Conservation (phyloP, 2,329 filamentous ascomycete species). For the Talaromyces sp. region DNA sequence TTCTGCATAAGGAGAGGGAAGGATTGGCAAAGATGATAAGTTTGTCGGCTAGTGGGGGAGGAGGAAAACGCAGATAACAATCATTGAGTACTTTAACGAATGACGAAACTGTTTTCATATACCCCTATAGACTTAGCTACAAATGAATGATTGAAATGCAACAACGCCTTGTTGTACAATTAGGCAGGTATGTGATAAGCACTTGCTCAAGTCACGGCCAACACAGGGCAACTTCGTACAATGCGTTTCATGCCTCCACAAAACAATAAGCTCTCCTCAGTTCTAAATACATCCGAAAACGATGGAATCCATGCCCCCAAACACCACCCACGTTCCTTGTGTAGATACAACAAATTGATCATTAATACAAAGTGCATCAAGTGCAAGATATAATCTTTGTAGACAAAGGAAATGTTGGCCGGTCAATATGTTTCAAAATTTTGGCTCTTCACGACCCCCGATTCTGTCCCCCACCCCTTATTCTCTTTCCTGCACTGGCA, state of each 20-base stretch:
- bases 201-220: not conserved
- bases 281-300: slow-evolving; percentile 11
- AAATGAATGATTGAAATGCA: not conserved
- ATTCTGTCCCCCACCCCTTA: slow-evolving; percentile 42
- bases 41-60: slow-evolving; percentile 20
- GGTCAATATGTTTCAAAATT: not conserved
- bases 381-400: slow-evolving; percentile 11
- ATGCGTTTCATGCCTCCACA: not conserved
- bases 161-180: not conserved
- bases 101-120: slow-evolving; percentile 17
- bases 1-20: slow-evolving; percentile 64
- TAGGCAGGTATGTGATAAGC: not conserved
- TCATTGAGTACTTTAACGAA: not conserved
- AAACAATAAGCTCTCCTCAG: not conserved
- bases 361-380: slow-evolving; percentile 14
- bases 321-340: slow-evolving; percentile 6
- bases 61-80: slow-evolving; percentile 10
- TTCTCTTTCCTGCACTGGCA: slow-evolving; percentile 41
- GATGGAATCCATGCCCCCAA: not conserved
- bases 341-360: slow-evolving; percentile 3
- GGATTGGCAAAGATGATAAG: slow-evolving; percentile 62
- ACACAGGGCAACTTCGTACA: not conserved
- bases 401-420: slow-evolving; percentile 20
- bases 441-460: slow-evolving; percentile 26
- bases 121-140: slow-evolving; percentile 6